Percentiles rank a stretch among this genome's conserved stretches.
Conservation (phyloP, 1,139 yeast genomes). For the Suhomyces ambrosiae region DNA sequence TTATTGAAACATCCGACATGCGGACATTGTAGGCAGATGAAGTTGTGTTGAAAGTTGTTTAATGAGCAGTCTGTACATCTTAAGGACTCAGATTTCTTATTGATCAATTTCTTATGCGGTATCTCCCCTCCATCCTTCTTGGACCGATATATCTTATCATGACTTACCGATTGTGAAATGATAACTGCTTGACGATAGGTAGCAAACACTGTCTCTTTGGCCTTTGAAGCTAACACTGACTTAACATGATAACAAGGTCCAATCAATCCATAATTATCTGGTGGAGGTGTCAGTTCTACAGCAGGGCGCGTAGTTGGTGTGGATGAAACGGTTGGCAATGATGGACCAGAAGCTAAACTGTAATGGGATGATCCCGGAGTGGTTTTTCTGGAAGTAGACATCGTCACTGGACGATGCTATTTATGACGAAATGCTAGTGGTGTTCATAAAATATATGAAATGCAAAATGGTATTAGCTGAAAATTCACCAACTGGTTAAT, state of each 20-base stretch:
- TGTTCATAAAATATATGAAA: slow-evolving; percentile 3
- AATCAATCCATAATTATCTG: slow-evolving; percentile 33
- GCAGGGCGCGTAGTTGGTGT: slow-evolving; percentile 9
- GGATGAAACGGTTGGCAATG: slow-evolving; percentile 2
- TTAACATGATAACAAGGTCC: slow-evolving; percentile 57
- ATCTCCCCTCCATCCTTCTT: slow-evolving; percentile 37
- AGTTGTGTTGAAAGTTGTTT: slow-evolving; percentile 51
- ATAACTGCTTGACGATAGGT: slow-evolving; percentile 63
- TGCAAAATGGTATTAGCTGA: neutral
- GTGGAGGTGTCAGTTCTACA: slow-evolving; percentile 23
- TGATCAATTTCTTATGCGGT: slow-evolving; percentile 32
- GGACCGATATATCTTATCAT: slow-evolving; percentile 24
- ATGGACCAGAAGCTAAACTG: neutral
- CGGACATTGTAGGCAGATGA: slow-evolving; percentile 81
- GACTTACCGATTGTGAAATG: slow-evolving; percentile 38
- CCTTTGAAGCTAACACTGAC: slow-evolving; percentile 55
- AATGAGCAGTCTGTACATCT: slow-evolving; percentile 54
- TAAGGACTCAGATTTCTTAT: slow-evolving; percentile 45
- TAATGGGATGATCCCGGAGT: slow-evolving; percentile 2
- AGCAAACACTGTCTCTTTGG: slow-evolving; percentile 55
- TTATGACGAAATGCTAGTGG: neutral
- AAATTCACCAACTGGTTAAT: neutral
- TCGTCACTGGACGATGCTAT: slow-evolving; percentile 8
- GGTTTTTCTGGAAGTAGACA: slow-evolving; percentile 10
- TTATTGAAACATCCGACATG: slow-evolving; percentile 68